A percentile compares a stretch with the other conserved stretches of the same genome.
phyloP scores from a whole-genome alignment of 345 rosid genomes.

The Anastatica hierochuntica region DNA sequence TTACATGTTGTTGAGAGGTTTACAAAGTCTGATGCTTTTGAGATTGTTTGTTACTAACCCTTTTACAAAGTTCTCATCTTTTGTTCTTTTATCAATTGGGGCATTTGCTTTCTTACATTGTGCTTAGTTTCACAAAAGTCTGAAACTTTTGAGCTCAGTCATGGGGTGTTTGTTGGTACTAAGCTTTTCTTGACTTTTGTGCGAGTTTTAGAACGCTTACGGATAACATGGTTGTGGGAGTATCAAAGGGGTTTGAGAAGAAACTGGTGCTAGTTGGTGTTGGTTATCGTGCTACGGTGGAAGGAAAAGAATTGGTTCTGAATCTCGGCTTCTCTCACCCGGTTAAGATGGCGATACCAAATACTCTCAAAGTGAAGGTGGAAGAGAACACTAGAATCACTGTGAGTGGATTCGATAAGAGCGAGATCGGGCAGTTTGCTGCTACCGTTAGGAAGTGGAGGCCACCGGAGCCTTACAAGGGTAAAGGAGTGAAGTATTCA shows the following conservation, averaged over 20 bases:
- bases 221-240: conserved; percentile 91
- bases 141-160: not conserved
- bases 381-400: conserved; percentile 76
- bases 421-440: conserved; percentile 72
- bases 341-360: conserved; percentile 76
- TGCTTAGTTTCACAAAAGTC: too few species aligned
- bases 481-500: conserved; percentile 87
- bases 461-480: conserved; percentile 96
- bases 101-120: too few species aligned
- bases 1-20: not conserved
- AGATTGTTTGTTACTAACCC: not conserved
- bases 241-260: conserved; percentile 95
- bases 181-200: not conserved
- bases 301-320: conserved; percentile 71
- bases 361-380: conserved; percentile 61
- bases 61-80: not conserved
- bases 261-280: conserved; percentile 79
- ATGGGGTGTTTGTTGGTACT: not conserved
- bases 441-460: conserved; percentile 90
- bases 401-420: conserved; percentile 69
- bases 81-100: too few species aligned
- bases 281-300: conserved; percentile 75
- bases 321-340: conserved; percentile 94
- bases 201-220: conserved; percentile 59
- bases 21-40: not conserved